Base-by-base conservation (phyloP, 2,329 filamentous ascomycete genomes). In the Diaporthe citrichinensis region DNA sequence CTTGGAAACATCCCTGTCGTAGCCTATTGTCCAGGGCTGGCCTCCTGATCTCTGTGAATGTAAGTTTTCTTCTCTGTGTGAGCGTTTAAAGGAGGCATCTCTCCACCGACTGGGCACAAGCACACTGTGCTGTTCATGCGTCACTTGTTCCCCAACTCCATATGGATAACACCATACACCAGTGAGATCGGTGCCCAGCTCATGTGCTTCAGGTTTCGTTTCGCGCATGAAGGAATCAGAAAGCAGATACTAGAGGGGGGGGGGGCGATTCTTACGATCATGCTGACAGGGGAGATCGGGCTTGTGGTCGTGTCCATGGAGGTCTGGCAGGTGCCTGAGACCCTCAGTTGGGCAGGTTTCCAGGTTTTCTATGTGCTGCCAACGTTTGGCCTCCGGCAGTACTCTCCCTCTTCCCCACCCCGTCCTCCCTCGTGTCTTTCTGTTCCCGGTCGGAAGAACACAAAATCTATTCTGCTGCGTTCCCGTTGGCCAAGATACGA, bases 401-500 rank as follows among this genome's bases (percentile, higher is more conserved):
- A 17, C 41, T 28, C 20, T 15, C 14, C n/a, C 23, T 25, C 20
- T 2, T 25, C 23, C 31, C 23, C 9, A 2, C 41, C 3, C 6
- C 4, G 41, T 12, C 28, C 5, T 34, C 17, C 15, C 15, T 12
- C 8, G 8, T 10, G 5, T 4, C 41, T 36, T n/a, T 5, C 28
- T 44, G 23, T 2, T 12, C 31, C 39, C 17, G 25, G 12, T 51
- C 62, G 31, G 49, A 36, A 17, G 12, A 28, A 25, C 15, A 67
- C 14, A 4, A 6, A 49, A 12, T 4, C 4, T n/a, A 4, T 12
- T 14, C 14, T 14, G n/a, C n/a, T 10, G 23, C 17, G 28, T 17
- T 67, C 31, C 41, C 62, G 62, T 67, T 67, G 44, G 44, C 20
- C 44, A 36, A 31, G 62, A 25, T 67, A 51, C 62, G 62, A 36